Percentiles rank a stretch among this genome's conserved stretches.
Conservation (phyloP, 805 yeast genomes). For the Saccharomycopsis microspora region DNA sequence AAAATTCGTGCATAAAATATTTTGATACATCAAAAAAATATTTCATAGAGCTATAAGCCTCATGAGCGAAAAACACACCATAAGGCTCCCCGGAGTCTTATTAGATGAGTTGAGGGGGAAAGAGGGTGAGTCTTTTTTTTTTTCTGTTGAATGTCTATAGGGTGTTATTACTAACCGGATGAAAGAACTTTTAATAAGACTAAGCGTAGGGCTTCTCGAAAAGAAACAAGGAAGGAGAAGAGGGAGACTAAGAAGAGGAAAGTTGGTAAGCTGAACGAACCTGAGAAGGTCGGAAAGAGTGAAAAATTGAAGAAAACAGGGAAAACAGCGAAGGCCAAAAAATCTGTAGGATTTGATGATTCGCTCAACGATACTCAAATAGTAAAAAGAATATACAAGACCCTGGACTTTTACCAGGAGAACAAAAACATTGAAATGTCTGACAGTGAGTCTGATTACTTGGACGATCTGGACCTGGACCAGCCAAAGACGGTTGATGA, state of each 20-base stretch:
- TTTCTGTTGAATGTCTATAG: slow-evolving; percentile 16
- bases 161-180: slow-evolving; percentile 33
- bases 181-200: slow-evolving; percentile 25
- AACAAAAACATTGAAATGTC: slow-evolving; percentile 20
- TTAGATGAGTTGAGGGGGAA: slow-evolving; percentile 34
- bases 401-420: slow-evolving; percentile 20
- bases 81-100: slow-evolving; percentile 42
- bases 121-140: slow-evolving; percentile 20
- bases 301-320: slow-evolving; percentile 15
- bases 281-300: slow-evolving; percentile 27
- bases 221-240: slow-evolving; percentile 19
- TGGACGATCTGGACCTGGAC: slow-evolving; percentile 12
- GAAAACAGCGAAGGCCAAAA: slow-evolving; percentile 23
- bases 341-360: slow-evolving; percentile 14
- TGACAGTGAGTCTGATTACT: slow-evolving; percentile 15
- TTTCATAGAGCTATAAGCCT: neutral
- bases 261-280: slow-evolving; percentile 27
- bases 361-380: slow-evolving; percentile 12
- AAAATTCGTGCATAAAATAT: neutral
- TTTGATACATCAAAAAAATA: neutral
- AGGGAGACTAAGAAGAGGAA: slow-evolving; percentile 25
- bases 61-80: slow-evolving; percentile 28
- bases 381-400: slow-evolving; percentile 12
- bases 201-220: neutral
- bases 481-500: slow-evolving; percentile 29